phyloP scores from a whole-genome alignment of 2,329 filamentous ascomycete genomes.

The Pseudocercospora cruenta region DNA sequence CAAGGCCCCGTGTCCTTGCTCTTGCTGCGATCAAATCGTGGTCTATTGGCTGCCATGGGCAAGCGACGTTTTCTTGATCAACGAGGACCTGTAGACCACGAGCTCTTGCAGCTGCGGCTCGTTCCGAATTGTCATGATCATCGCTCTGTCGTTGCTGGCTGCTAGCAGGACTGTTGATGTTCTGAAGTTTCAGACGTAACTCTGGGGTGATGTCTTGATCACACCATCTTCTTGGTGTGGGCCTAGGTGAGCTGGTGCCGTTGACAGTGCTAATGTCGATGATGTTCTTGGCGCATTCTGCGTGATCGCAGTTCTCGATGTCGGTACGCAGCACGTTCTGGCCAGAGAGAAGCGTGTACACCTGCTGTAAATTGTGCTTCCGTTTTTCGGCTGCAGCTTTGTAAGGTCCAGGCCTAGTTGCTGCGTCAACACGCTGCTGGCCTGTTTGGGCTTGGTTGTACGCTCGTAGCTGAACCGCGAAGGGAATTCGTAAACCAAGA shows the following conservation, averaged over 20 bases:
- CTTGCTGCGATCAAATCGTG: slow-evolving; percentile 6
- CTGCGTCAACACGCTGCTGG: slow-evolving; percentile 18
- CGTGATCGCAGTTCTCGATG: slow-evolving; percentile 30
- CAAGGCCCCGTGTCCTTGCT: slow-evolving; percentile 18
- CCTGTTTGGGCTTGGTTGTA: slow-evolving; percentile 33
- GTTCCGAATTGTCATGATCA: slow-evolving; percentile 1
- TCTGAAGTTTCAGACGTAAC: slow-evolving; percentile 12
- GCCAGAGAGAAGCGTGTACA: slow-evolving; percentile 29
- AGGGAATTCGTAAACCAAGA: slow-evolving; percentile 41
- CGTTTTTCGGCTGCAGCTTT: slow-evolving; percentile 16
- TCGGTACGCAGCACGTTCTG: slow-evolving; percentile 30
- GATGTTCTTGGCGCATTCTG: slow-evolving; percentile 30
- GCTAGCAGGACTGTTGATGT: not conserved
- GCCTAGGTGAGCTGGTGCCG: slow-evolving; percentile 8
- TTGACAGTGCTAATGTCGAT: slow-evolving; percentile 32
- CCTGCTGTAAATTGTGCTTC: slow-evolving; percentile 21
- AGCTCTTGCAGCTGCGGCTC: slow-evolving; percentile 12
- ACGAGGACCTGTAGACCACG: slow-evolving; percentile 5
- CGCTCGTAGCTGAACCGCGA: slow-evolving; percentile 36
- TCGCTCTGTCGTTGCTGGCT: not conserved
- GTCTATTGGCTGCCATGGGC: not conserved
- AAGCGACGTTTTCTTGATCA: slow-evolving; percentile 17
- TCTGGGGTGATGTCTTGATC: slow-evolving; percentile 20
- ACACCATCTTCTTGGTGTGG: slow-evolving; percentile 32
- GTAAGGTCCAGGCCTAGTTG: slow-evolving; percentile 22